Evolutionary conservation across 306 rosid species (phyloP), one percentile per base, ranked within the genome.

Genomic region (Prunus mongolica): DNA sequence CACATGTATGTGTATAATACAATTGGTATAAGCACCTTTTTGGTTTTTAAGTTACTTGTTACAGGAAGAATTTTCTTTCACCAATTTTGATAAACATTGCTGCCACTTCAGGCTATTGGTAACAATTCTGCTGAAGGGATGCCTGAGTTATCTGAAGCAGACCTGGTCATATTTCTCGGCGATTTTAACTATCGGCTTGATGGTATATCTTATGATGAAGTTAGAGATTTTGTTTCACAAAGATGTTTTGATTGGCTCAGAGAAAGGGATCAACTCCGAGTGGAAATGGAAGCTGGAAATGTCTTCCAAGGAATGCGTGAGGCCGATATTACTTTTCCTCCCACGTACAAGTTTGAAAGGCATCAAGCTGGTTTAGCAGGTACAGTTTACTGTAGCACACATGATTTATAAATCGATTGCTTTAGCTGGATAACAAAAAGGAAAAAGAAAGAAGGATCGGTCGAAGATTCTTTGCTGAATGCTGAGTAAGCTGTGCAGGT

Each of bases 281-380:
- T 87, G 69, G 97, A 95, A 87, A 95, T 95, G 98, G 92, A 84
- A 76, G 90, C 96, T 75, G 98, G 98, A 79, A 95, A 95, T 78
- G 97, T 80, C 65, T 95, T 95, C 88, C 97, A 95, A 91, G 98
- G 98, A 78, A 90, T 95, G 98, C 96, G 98, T 30, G 98, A 95
- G 84, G 97, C 97, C 78, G 67, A 73, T 49, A 84, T 95, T 84
- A 88, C 82, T 12, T 95, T 95, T 86, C 97, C 98, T 81, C 97
- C 98, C 70, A 95, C 97, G 8, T 95, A 95, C 88, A 95, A 95
- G 88, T 95, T 95, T 81, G 98, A 95, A 86, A 84, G 87, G 32
- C 96, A 92, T 76, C 98, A 90, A 90, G 89, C 84, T 86, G 98
- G 98, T 76, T 89, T 95, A 81, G 91, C 97, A 87, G 98, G 98